Evolutionary conservation across 768 basidiomycete genomes (phyloP), one percentile per base, ranked within the genome.

Genomic region (Botryobasidium botryosum): DNA sequence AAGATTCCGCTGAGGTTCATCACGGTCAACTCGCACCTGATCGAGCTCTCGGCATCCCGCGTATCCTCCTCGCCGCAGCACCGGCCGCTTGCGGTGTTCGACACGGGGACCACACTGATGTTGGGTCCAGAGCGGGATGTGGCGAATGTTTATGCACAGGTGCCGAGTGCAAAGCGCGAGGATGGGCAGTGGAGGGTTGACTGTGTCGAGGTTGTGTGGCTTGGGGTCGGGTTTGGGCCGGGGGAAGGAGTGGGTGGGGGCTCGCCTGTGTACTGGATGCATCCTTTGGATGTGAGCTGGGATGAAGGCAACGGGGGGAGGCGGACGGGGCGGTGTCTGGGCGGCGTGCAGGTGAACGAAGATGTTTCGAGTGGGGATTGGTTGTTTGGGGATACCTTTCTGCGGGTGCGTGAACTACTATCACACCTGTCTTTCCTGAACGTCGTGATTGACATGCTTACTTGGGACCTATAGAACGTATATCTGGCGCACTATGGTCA

Each of bases 41-140:
- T 77, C 28, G 43, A 56, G 0, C 54, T 75, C 15, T 67, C 72
- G 2, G 45, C 54, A 13, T 73, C 75, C 13, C 64, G 65, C 44
- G 60, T 73, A 23, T 55, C 51, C 3, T 64, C 64, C 17, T 61
- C 69, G 20, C 39, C 57, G 10, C 51, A 60, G 2, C 10, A 25
- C 7, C 8, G 17, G 43, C 65, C 68, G 0, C 68, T 78, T 40
- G 75, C 69, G 3, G 68, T 80, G 21, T 64, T 78, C 23, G 78
- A 79, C 53, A 74, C 74, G 21, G 75, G 75, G 3, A 74, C 72
- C 21, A 74, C 71, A 4, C 63, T 74, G 43, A 62, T 75, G 21
- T 62, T 74, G 4, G 73, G 71, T 3, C 75, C 75, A 5, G 56
- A 65, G 1, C 49, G 46, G 15, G 75, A 77, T 46, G 71, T 76